Evolutionary conservation across 1,284 basidiomycete genomes (phyloP), one percentile per base, ranked within the genome.

Genomic region (Cutaneotrichosporon dermatis): DNA sequence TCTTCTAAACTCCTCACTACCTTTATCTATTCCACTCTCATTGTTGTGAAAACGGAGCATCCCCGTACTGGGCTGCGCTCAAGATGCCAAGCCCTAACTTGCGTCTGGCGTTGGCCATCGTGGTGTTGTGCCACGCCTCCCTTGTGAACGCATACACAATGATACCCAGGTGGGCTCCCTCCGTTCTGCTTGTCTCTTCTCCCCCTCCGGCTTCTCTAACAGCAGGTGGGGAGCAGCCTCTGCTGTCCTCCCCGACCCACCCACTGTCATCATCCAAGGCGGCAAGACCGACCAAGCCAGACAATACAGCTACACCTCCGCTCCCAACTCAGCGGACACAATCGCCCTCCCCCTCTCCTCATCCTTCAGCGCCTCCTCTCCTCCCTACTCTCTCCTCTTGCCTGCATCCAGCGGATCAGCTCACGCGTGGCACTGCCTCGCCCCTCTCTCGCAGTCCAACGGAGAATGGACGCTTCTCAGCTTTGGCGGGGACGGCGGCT

Each of bases 201-300:
- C 5, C 15, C 4, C 58, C n/a, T 58, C 60, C 36, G 12, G 25
- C 25, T 25, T 25, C 25, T 3, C 25, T 25, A 25, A 25, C 25
- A 25, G 25, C 50, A 92, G 90, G 80, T 93, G 90, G 90, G 90
- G 87, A 41, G 88, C 90, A 64, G 88, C 88, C 10, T 78, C 80
- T 1, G 81, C 84, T 16, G 71, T 87, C 49, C 76, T 89, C 25
- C 80, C 84, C 63, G 68, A 69, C 2, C 69, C 72, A 0, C 82
- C 85, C 59, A 80, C 82, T 6, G 79, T 92, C 43, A 85, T 85
- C 72, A 77, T 92, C 44, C 86, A 88, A 60, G 90, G 90, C 35
- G 90, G 90, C 58, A 86, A 89, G 70, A 86, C 84, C 35, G 88
- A 91, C 73, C 79, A 82, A 16, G 84, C 78, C 73, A 86, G 87